Base-by-base conservation (phyloP, 2,329 filamentous ascomycete genomes). In the Alternaria brassicicola region DNA sequence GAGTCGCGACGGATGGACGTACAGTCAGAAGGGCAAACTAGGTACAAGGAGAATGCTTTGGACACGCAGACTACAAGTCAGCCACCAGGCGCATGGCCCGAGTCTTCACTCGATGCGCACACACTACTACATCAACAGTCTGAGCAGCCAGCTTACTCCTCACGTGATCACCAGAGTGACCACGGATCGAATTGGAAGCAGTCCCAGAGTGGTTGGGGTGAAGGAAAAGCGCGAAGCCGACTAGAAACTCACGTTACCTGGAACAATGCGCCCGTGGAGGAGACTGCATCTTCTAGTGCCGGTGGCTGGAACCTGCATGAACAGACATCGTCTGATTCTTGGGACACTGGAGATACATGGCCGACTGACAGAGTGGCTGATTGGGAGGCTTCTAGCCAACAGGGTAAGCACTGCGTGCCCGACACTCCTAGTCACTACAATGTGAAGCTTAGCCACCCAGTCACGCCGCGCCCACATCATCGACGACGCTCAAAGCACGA, bases 11-110 rank as follows among this genome's bases (percentile, higher is more conserved):
- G 55, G 9, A 47, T 28, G 2, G 45, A 59, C 1, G 42, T 7
- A 3, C 33, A 51, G 9, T 50, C 55, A 17, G 48, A 57, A 15
- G n/a, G 15, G 10, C 47, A 46, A 17, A 25, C 38, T 4, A 25
- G 6, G 25, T 42, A 56, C 6, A 43, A 47, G 12, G 48, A 52
- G 6, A 28, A 15, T 17, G 9, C 33, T 6, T 13, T 17, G 0
- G 43, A 59, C 21, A 15, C 48, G 6, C 53, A 62, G 4, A 38
- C 19, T n/a, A 42, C 50, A 6, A 67, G 53, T 28, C 62, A 69
- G 0, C 52, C 61, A 15, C 71, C 70, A 23, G 71, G 69, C 6
- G 68, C 66, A 25, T 73, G 71, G 71, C 70, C 67, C 4, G 42
- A 46, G 6, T 67, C 69, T 13, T 65, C 66, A 3, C 57, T 55